A percentile compares a stretch with the other conserved stretches of the same genome.
These are phyloP conservation scores for Colletotrichum musae DNA, from an alignment of 2,329 filamentous ascomycete genomes.

Conservation along the genomic window DNA sequence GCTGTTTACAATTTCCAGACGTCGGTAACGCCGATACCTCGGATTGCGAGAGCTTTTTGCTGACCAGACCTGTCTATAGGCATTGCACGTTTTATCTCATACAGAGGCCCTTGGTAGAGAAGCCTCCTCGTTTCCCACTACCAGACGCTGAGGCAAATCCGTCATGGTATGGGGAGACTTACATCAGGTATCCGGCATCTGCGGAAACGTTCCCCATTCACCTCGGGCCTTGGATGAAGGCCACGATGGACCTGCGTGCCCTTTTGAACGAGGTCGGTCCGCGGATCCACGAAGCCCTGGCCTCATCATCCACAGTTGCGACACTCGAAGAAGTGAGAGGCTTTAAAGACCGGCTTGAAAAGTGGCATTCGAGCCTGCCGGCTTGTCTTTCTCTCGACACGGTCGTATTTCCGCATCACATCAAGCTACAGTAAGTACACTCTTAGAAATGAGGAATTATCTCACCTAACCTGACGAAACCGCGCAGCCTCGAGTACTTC, in stretches of 20 bases:
- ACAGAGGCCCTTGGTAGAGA: neutral
- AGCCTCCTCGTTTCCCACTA: neutral
- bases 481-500: neutral
- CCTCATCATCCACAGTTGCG: no score
- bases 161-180: neutral
- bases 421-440: neutral
- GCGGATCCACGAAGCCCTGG: neutral
- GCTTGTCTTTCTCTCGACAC: neutral
- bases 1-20: slow-evolving; percentile 53
- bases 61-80: neutral
- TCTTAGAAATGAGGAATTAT: no score
- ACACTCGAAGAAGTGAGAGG: neutral
- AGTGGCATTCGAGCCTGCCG: neutral
- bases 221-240: neutral
- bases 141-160: neutral
- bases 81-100: neutral
- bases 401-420: neutral
- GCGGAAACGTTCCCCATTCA: neutral
- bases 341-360: neutral
- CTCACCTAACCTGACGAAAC: neutral
- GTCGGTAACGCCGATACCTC: neutral
- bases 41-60: no score
- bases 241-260: neutral
- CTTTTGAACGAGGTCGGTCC: neutral
- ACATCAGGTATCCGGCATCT: neutral